Conservation (phyloP, 2,329 filamentous ascomycete genomes). For the Arthrobotrys sphaeroides region DNA sequence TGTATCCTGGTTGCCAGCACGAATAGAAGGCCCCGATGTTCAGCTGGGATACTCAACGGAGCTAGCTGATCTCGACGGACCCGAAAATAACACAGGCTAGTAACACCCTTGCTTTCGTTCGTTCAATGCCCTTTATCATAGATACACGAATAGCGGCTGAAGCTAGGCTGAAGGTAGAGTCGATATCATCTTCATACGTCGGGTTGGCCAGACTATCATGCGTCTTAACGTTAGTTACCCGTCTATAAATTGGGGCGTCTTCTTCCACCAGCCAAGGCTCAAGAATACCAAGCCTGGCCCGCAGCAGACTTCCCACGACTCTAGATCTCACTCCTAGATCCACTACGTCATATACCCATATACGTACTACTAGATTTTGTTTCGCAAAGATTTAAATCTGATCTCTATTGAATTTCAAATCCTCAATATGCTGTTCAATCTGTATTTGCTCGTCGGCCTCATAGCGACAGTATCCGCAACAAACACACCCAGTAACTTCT, state of each 20-base stretch:
- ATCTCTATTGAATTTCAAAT: too few species aligned
- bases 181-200: too few species aligned
- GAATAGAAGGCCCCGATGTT: background rate
- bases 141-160: too few species aligned
- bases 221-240: too few species aligned
- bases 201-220: too few species aligned
- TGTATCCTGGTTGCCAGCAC: background rate
- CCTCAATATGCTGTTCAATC: background rate
- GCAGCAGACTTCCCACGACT: too few species aligned
- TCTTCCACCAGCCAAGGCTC: background rate
- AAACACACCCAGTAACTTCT: constrained; percentile 22
- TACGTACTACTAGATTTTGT: background rate
- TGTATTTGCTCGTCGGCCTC: background rate
- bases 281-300: background rate
- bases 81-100: too few species aligned
- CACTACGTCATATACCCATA: too few species aligned
- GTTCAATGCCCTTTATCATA: too few species aligned
- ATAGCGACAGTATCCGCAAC: background rate
- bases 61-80: background rate
- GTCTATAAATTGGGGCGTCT: background rate
- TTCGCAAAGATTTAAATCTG: too few species aligned
- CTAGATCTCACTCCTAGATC: too few species aligned
- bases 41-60: background rate
- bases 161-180: too few species aligned
- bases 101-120: background rate